A percentile compares a stretch with the other conserved stretches of the same genome.
Evolutionary conservation across 352 stramenopile genomes (phyloP).

Genomic region (Globisporangium parvum): DNA sequence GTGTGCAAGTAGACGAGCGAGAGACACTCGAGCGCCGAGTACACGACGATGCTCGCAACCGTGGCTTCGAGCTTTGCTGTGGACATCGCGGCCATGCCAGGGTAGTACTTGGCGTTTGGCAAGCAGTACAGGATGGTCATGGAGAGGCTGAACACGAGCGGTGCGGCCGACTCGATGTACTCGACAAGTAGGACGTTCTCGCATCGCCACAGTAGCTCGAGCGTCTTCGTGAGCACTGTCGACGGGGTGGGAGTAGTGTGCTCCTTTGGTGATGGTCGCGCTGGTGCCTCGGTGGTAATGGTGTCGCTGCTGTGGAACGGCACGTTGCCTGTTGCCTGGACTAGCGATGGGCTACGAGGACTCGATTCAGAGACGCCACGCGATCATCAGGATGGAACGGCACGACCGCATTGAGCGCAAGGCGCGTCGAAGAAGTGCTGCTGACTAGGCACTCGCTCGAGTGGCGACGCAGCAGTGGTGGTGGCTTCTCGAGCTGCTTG

Average conservation of each 20-base stretch:
- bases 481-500: neutral
- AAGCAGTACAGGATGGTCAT: slow-evolving; percentile 17
- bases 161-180: slow-evolving; percentile 27
- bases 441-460: slow-evolving; percentile 16
- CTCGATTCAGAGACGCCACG: too few species aligned
- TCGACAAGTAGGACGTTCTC: slow-evolving; percentile 29
- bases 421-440: neutral
- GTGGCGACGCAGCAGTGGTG: neutral
- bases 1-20: slow-evolving; percentile 13
- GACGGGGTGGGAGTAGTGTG: slow-evolving; percentile 12
- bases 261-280: neutral
- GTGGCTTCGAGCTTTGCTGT: slow-evolving; percentile 6
- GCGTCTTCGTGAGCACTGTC: slow-evolving; percentile 14
- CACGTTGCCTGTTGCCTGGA: too few species aligned
- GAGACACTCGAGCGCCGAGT: slow-evolving; percentile 18
- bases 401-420: neutral
- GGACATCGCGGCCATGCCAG: slow-evolving; percentile 7
- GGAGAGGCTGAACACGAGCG: slow-evolving; percentile 23
- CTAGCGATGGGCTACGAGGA: too few species aligned
- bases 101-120: slow-evolving; percentile 20
- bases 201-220: slow-evolving; percentile 27
- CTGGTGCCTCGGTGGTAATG: too few species aligned
- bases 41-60: slow-evolving; percentile 14
- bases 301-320: too few species aligned
- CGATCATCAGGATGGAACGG: too few species aligned